Evolutionary conservation across 2,329 filamentous ascomycete species (phyloP), one percentile per base, ranked within the genome.

Genomic region (Fusarium sarcochroum): DNA sequence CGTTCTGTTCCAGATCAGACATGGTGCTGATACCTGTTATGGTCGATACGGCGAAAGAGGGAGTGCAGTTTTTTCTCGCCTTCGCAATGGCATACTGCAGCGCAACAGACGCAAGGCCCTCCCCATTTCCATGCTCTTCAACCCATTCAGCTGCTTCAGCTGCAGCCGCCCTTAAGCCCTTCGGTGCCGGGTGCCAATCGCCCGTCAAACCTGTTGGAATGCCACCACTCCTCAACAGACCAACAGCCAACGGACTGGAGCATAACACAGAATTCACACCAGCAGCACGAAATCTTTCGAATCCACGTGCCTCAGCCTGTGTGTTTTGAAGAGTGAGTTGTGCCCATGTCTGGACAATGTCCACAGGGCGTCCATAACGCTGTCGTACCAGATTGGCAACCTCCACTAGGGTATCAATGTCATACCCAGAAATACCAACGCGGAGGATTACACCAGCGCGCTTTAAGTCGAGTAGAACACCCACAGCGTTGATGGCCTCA

Each of bases 321-420:
- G 53, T 59, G 3, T 59, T 59, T 5, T 59, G 53, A 1, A 59
- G 57, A 30, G 57, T 59, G 5, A 59, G 57, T 23, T 59, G 57
- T 1, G 57, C 57, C 57, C 57, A 59, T 1, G 57, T 59, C 7
- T 59, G 57, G 0, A 59, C n/a, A 17, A 59, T 53, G 6, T 59
- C 57, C 1, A 59, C 53, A 9, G 57, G 27, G 20, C 37, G 42
- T 2, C 21, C 57, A 1, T 59, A 59, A 8, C 44, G 55, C 42
- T 42, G 3, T 2, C 9, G 3, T 7, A 14, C 53, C 3, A 59
- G 7, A 1, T 9, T 13, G 1, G 57, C 57, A 0, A 59, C 30
- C 27, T 50, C 14, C 0, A 53, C 27, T 0, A 59, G 17, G 2
- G 49, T 14, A 4, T 59, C 57, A 4, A 58, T 59, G 13, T 58